Percentiles rank a stretch among this genome's conserved stretches.
Evolutionary conservation across 345 rosid genomes (phyloP).

Genomic region (Turnera subulata): DNA sequence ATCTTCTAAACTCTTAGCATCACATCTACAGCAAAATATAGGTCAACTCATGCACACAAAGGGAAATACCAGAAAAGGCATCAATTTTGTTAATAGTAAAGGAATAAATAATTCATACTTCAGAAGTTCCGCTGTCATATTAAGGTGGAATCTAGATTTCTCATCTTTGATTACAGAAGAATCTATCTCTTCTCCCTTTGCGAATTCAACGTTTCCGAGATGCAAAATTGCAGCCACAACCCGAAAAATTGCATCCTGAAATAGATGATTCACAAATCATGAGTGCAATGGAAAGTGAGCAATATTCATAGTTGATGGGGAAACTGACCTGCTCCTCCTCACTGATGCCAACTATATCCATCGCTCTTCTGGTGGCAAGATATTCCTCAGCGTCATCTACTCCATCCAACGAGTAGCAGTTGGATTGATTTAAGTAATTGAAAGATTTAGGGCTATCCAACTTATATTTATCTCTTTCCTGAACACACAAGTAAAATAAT

Average conservation of each 20-base stretch:
- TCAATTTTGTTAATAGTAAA: no score
- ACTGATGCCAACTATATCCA: conserved; percentile 96
- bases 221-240: conserved; percentile 96
- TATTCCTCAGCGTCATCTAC: conserved; percentile 86
- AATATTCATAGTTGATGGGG: conserved; percentile 16
- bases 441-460: conserved; percentile 63
- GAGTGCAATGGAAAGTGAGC: conserved; percentile 12
- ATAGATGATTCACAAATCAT: conserved; percentile 20
- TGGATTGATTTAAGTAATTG: conserved; percentile 91
- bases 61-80: conserved; percentile 8
- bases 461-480: conserved; percentile 84
- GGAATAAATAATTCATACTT: conserved; percentile 42
- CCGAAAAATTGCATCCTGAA: conserved; percentile 89
- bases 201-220: conserved; percentile 90
- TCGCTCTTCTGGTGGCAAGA: conserved; percentile 95
- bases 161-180: conserved; percentile 93
- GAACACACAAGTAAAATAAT: conserved; percentile 4
- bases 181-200: conserved; percentile 83
- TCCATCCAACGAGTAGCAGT: conserved; percentile 76
- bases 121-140: conserved; percentile 81
- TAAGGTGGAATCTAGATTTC: conserved; percentile 83
- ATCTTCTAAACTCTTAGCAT: conserved; percentile 87
- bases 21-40: conserved; percentile 50
- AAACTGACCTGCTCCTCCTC: conserved; percentile 91
- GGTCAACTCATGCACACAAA: conserved; percentile 11